Evolutionary conservation across 1,284 basidiomycete species (phyloP), one percentile per base, ranked within the genome.

Genomic region (Cutaneotrichosporon arboriforme): DNA sequence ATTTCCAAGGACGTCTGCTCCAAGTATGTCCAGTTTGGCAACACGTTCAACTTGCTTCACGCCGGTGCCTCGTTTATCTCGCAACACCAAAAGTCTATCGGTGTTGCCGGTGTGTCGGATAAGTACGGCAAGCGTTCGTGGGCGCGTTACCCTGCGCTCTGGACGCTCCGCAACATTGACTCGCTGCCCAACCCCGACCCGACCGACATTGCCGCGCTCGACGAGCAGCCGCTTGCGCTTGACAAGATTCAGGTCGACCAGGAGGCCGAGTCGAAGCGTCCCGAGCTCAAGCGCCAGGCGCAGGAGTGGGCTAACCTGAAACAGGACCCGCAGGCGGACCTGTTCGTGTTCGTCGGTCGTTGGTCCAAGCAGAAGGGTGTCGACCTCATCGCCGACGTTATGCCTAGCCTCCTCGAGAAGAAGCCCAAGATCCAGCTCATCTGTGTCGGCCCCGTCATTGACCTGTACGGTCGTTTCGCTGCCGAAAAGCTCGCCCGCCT

Each of bases 351-450:
- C 74, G 90, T 94, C 62, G 90, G 90, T 71, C 86, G 90, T 63
- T 93, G 90, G 90, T 94, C 90, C 4, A 93, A 93, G 76, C 90
- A 94, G 73, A 94, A 94, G 77, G 90, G 90, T 68, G 90, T 94
- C 26, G 90, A 94, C 77, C 78, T 94, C 46, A 94, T 94, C 64
- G 90, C 90, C 10, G 90, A 94, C 76, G 85, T 91, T 61, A 88
- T 93, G 86, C 90, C 90, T 23, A 81, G 82, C 2, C 69, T 94
- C 83, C 74, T 93, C 58, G 88, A 90, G 57, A 94, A 93, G 75
- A 84, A 84, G 22, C 81, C 88, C 20, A 83, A 83, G 42, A 87
- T 93, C 56, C 90, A 94, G 69, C 76, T 94, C 41, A 86, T 94
- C 67, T 81, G 83, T 65, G 88, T 94, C 58, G 90, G 90, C 22